phyloP scores from a whole-genome alignment of 805 yeast genomes.

The Cyberlindnera amylophila region DNA sequence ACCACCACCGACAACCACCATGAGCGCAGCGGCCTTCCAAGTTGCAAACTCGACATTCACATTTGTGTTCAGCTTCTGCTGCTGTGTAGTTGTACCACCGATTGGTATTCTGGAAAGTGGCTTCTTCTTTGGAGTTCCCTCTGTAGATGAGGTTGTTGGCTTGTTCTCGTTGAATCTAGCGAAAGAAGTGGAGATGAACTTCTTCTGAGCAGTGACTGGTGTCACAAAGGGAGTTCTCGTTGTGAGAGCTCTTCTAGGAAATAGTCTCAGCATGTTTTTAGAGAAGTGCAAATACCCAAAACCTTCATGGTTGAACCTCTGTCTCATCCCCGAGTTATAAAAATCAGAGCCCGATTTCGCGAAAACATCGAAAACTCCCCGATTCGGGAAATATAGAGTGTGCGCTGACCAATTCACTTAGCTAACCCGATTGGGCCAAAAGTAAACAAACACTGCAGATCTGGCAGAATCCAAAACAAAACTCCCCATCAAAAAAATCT shows the following conservation, averaged over 20 bases:
- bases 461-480: conserved; percentile 5
- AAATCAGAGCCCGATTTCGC: conserved; percentile 5
- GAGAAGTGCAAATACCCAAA: no score
- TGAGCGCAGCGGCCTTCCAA: conserved; percentile 76
- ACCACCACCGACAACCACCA: conserved; percentile 67
- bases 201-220: conserved; percentile 1
- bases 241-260: conserved; percentile 7
- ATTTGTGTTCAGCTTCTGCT: conserved; percentile 33
- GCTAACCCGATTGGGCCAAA: conserved; percentile 20
- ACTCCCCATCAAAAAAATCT: neutral
- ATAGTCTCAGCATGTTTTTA: conserved; percentile 11
- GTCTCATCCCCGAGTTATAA: no score
- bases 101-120: conserved; percentile 80
- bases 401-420: conserved; percentile 3
- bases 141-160: conserved; percentile 5
- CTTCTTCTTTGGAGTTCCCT: conserved; percentile 32
- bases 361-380: neutral
- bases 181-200: conserved; percentile 17
- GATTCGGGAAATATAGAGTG: neutral
- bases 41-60: conserved; percentile 67
- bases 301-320: no score
- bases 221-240: neutral
- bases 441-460: conserved; percentile 18
- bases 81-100: conserved; percentile 47
- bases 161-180: conserved; percentile 17